Evolutionary conservation across 1,284 basidiomycete genomes (phyloP), one percentile per base, ranked within the genome.

Genomic region (Ceratobasidium sp.): DNA sequence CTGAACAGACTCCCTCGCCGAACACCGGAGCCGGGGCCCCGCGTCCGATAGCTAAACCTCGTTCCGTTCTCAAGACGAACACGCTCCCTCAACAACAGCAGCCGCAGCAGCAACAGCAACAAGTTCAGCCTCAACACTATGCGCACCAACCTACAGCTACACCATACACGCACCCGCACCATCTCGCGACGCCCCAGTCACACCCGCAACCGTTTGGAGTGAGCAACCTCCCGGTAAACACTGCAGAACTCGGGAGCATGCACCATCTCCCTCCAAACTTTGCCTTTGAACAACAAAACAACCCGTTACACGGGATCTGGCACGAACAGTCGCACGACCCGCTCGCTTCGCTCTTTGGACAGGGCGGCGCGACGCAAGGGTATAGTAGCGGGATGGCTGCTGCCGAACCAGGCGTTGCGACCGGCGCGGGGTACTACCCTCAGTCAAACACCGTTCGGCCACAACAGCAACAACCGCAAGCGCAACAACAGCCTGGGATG

Each of bases 141-240:
- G 55, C 42, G n/a, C 58, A 66, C 78, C 75, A 12, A 77, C 18
- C 49, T 68, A 77, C 39, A 80, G 18, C 66, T 71, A 2, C 68
- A 39, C 73, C 67, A 33, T 82, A 70, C 5, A 56, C 80, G 0
- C 26, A 66, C 6, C 70, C 71, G 0, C 67, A 60, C 18, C 63
- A 66, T 18, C 70, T 40, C 77, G 79, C 20, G 82, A 82, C 5
- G 64, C 60, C 49, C 78, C 81, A 6, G 83, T 86, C 56, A 77
- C 81, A 33, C 84, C 87, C 39, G 85, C 86, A 46, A 79, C 83
- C 71, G 58, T 76, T 76, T 56, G 72, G 72, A 15, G 72, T 66
- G 18, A 61, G 46, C 12, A 76, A 76, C 26, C 61, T 76, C 5
- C 72, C 72, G 3, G 72, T 76, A 15, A 55, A 55, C 28, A 76